These are phyloP conservation scores for Patellifolia procumbens DNA, from an alignment of 179 eudicot genomes.

Conservation along the genomic window DNA sequence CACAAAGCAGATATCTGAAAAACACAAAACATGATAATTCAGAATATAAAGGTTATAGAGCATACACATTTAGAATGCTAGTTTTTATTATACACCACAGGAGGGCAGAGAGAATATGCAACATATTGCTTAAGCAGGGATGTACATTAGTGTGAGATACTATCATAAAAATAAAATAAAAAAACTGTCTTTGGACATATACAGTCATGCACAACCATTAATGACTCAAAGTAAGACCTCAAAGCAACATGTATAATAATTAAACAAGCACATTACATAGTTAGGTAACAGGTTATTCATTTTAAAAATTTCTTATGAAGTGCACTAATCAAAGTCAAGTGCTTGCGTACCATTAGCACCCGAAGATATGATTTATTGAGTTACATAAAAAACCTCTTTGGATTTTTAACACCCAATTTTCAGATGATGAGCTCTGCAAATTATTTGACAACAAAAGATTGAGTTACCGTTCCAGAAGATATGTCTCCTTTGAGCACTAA, in stretches of 20 bases:
- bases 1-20: constrained; percentile 86
- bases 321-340: no score
- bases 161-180: no score
- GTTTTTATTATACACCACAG: background rate
- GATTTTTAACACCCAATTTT: background rate
- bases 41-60: no score
- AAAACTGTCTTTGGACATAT: background rate
- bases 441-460: background rate
- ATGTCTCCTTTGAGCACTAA: constrained; percentile 88
- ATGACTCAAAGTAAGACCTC: background rate
- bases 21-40: constrained; percentile 11
- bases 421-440: background rate
- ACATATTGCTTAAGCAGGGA: background rate
- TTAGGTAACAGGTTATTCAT: background rate
- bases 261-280: background rate
- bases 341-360: background rate
- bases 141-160: background rate
- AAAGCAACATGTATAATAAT: background rate
- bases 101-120: background rate
- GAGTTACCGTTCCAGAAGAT: constrained; percentile 65
- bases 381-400: no score
- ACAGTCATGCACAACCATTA: background rate
- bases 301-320: background rate
- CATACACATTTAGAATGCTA: background rate
- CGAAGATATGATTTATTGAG: no score